Base-by-base conservation (phyloP, 2,329 filamentous ascomycete genomes). In the Gyromitra esculenta region DNA sequence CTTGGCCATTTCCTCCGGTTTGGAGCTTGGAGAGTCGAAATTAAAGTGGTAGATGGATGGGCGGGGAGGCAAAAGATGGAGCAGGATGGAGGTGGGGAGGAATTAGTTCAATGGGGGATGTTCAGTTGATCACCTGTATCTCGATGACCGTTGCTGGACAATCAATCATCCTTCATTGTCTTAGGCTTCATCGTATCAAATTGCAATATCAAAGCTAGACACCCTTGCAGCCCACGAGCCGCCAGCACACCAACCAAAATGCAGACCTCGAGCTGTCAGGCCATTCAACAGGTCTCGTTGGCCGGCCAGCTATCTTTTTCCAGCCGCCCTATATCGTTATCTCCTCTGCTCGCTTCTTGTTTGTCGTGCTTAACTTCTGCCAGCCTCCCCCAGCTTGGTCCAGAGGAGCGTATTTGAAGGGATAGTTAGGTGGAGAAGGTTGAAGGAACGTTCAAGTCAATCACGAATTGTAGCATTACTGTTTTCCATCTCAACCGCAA, bases 231-330 rank as follows among this genome's bases (percentile, higher is more conserved):
- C 56, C 25, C 72, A 25, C 62, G 48, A 71, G 68, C 60, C 60
- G 60, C 72, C 54, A 69, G 66, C 66, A 60, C 66, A 69, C 66
- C 72, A 75, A 75, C 72, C 72, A 71, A 13, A 75, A 63, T 54
- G 64, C 48, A 50, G 48, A 48, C 57, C 50, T 43, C 64, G 72
- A 73, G 71, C 64, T 69, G 45, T 63, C 56, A 69, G 56, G 8
- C 56, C 25, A 54, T 31, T 48, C 65, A 56, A 45, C 72, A 45
- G 39, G 25, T 64, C 67, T 21, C 43, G 72, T 75, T 75, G 65
- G 72, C 57, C 59, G 41, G 66, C 39, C 50, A 75, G 56, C 65
- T 69, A 69, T 75, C 65, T 64, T 25, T 50, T 50, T 50, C 64
- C 66, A 63, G 57, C 72, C 57, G 59, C 35, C 57, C 65, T 65